phyloP scores from a whole-genome alignment of 2,329 filamentous ascomycete species.

The Xylaria hypoxylon region DNA sequence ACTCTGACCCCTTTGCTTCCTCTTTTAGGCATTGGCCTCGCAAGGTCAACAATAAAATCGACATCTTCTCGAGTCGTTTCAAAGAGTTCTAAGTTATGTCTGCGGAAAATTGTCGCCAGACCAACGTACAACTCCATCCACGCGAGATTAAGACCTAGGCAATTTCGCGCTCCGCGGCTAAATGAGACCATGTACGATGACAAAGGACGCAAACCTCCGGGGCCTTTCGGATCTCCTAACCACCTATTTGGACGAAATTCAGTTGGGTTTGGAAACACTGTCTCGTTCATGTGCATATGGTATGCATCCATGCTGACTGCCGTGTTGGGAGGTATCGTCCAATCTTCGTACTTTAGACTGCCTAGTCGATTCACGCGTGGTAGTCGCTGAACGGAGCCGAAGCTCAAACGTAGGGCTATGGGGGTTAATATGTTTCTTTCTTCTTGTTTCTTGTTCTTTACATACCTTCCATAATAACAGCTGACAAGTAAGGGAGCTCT shows the following conservation, averaged over 20 bases:
- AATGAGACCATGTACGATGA: constrained; percentile 48
- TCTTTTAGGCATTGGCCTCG: constrained; percentile 20
- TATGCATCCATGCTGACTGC: constrained; percentile 39
- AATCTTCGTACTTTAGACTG: constrained; percentile 31
- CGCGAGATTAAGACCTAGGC: constrained; percentile 52
- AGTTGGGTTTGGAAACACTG: constrained; percentile 33
- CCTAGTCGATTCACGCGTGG: neutral
- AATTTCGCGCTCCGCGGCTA: constrained; percentile 51
- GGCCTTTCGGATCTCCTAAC: constrained; percentile 36
- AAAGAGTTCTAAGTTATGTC: constrained; percentile 55
- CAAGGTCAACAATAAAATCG: constrained; percentile 34
- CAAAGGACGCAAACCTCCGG: constrained; percentile 26
- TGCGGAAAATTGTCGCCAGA: constrained; percentile 58
- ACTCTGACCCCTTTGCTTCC: constrained; percentile 35
- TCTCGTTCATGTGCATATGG: constrained; percentile 41
- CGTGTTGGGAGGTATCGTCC: constrained; percentile 35
- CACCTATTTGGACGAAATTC: constrained; percentile 42
- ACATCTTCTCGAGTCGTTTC: constrained; percentile 43
- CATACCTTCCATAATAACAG: constrained; percentile 24
- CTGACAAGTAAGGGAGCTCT: constrained; percentile 6
- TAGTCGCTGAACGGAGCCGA: constrained; percentile 1
- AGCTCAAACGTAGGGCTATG: neutral
- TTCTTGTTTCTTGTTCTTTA: neutral
- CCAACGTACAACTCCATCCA: constrained; percentile 52
- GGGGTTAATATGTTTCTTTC: neutral